phyloP scores from a whole-genome alignment of 768 basidiomycete genomes.

The Daedaleopsis sinensis region DNA sequence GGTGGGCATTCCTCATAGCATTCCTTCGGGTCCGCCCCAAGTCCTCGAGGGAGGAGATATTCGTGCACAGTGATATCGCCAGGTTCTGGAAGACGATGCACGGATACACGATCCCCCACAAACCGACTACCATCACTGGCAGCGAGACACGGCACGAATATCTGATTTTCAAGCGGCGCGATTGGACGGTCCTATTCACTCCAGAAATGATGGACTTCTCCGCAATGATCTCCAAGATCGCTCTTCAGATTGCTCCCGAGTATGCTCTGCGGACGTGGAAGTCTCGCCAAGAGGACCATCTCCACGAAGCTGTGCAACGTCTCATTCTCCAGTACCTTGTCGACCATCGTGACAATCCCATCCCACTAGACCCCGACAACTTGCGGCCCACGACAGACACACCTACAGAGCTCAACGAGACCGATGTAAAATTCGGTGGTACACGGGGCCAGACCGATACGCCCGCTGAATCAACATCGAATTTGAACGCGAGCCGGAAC shows the following conservation, averaged over 20 bases:
- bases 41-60: not conserved
- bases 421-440: too few species aligned
- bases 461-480: too few species aligned
- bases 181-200: not conserved
- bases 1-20: slow-evolving; percentile 1
- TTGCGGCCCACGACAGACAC: too few species aligned
- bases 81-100: too few species aligned
- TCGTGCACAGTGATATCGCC: not conserved
- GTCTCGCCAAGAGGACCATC: not conserved
- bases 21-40: slow-evolving; percentile 2
- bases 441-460: too few species aligned
- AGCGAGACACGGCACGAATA: not conserved
- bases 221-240: not conserved
- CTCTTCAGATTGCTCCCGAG: not conserved
- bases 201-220: not conserved
- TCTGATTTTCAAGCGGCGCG: too few species aligned
- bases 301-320: slow-evolving; percentile 10
- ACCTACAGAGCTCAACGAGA: too few species aligned
- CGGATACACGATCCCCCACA: too few species aligned
- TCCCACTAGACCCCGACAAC: not conserved
- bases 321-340: slow-evolving; percentile 6
- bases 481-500: too few species aligned
- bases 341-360: not conserved
- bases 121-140: too few species aligned
- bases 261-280: not conserved